Evolutionary conservation across 176 grass and related monocot genomes (phyloP), one percentile per base, ranked within the genome.

Genomic region (Triticum turgidum): DNA sequence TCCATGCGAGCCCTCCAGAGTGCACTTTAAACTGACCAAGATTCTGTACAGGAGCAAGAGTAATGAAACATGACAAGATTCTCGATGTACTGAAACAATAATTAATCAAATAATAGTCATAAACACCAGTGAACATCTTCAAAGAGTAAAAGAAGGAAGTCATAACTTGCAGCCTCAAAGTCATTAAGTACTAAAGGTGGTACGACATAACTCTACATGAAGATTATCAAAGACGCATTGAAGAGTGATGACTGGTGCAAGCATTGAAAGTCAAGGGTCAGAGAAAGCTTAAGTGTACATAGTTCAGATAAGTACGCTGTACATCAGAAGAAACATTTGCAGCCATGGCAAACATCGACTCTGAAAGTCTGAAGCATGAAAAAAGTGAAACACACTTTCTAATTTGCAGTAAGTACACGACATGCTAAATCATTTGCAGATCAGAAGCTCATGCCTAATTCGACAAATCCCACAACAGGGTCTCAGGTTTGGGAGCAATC

Each of bases 11-110:
- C 24, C 94, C 94, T 52, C 92, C 92, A 11, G 94, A 89, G 84
- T 92, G 75, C 69, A 97, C 89, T 83, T 92, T 93, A 81, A 97
- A 94, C 84, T 97, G 94, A 30, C 94, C 92, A 41, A 90, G 90
- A 24, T 94, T 97, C 94, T 97, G 80, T 37, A 68, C 32, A 80
- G 35, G 38, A 86, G 11, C 37, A 88, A 74, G 33, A 29, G 87
- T 41, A 66, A 81, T 35, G 18, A 52, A 44, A 29, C 44, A 44
- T 79, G 18, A 51, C 14, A 59, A 87, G 68, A 84, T 69, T 84
- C 25, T 68, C 18, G 66, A 59, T 1, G 20, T 39, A 61, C 37
- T 22, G 21, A 75, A 68, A 82, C 24, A 38, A 65, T 13, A 83
- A 65, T 62, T 42, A 3, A 42, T 42, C 39, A 42, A 42, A 42